Conservation (phyloP, 2,329 filamentous ascomycete species). For the Colletotrichum chlorophyti region DNA sequence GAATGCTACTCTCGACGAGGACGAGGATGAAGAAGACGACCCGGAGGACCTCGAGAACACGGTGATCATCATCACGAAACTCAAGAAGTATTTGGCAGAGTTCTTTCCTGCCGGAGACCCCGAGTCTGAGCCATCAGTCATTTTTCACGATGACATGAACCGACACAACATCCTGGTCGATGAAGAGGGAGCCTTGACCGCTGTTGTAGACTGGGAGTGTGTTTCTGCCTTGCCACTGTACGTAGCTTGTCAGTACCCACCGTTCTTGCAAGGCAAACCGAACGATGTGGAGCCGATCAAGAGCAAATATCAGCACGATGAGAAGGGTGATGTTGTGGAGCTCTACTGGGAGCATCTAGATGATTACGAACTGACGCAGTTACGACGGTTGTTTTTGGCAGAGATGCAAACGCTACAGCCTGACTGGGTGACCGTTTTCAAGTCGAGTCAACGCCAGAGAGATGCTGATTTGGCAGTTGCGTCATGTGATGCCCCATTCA, state of each 20-base stretch:
- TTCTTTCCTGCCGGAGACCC: slow-evolving; percentile 37
- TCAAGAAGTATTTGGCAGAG: slow-evolving; percentile 38
- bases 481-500: neutral
- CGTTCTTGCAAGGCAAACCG: neutral
- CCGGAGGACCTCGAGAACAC: slow-evolving; percentile 38
- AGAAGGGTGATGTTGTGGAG: neutral
- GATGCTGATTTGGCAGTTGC: neutral
- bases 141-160: slow-evolving; percentile 46
- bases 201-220: slow-evolving; percentile 50
- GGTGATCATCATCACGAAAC: slow-evolving; percentile 33
- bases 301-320: neutral
- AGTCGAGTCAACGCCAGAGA: neutral
- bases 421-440: neutral
- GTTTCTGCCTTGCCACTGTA: slow-evolving; percentile 46
- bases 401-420: slow-evolving; percentile 3
- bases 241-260: neutral
- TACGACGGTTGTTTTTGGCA: neutral
- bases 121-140: slow-evolving; percentile 36
- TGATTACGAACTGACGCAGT: neutral
- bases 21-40: slow-evolving; percentile 35
- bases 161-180: slow-evolving; percentile 48
- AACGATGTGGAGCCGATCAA: neutral
- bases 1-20: too few relatives aligned
- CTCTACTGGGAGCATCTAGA: neutral
- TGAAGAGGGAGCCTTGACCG: slow-evolving; percentile 41